Evolutionary conservation across 192 early-diverging fungal species (phyloP).

Genomic region (Phycomyces blakesleeanus): DNA sequence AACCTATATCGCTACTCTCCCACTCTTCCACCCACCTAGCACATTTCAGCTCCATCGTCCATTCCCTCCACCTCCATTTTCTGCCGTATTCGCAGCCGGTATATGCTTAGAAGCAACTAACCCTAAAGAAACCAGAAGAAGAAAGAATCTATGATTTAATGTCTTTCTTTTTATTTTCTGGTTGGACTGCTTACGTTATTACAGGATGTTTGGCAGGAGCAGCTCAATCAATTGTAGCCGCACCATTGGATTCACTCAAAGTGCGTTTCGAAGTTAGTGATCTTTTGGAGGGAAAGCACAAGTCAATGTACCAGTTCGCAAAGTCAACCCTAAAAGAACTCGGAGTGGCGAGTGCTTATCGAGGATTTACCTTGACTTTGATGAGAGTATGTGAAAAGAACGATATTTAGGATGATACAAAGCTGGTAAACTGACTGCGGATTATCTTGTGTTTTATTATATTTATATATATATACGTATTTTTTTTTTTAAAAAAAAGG

Average conservation of each 20-base stretch:
- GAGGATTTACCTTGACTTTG: slow-evolving; percentile 51
- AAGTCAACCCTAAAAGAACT: slow-evolving; percentile 52
- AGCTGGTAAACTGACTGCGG: not conserved
- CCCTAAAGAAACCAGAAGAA: too few relatives aligned
- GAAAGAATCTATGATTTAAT: too few relatives aligned
- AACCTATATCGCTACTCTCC: slow-evolving; percentile 62
- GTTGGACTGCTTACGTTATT: not conserved
- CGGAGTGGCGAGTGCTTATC: slow-evolving; percentile 50
- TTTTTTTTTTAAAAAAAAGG: slow-evolving; percentile 45
- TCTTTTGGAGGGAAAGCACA: slow-evolving; percentile 64
- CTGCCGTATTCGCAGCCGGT: slow-evolving; percentile 49
- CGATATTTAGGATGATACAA: not conserved
- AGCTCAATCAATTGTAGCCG: slow-evolving; percentile 69
- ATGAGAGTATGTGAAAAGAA: slow-evolving; percentile 41
- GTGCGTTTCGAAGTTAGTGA: slow-evolving; percentile 74
- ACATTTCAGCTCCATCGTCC: slow-evolving; percentile 42
- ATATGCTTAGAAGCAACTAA: too few relatives aligned
- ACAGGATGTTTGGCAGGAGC: slow-evolving; percentile 64
- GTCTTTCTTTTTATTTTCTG: too few relatives aligned
- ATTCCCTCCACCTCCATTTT: slow-evolving; percentile 49
- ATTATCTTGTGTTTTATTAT: too few relatives aligned
- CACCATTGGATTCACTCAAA: slow-evolving; percentile 70
- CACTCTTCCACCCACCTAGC: slow-evolving; percentile 47
- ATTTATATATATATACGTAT: too few relatives aligned
- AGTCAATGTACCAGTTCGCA: slow-evolving; percentile 65